phyloP scores from a whole-genome alignment of 108 stramenopile genomes.

The Cyclostephanos invisitatus region DNA sequence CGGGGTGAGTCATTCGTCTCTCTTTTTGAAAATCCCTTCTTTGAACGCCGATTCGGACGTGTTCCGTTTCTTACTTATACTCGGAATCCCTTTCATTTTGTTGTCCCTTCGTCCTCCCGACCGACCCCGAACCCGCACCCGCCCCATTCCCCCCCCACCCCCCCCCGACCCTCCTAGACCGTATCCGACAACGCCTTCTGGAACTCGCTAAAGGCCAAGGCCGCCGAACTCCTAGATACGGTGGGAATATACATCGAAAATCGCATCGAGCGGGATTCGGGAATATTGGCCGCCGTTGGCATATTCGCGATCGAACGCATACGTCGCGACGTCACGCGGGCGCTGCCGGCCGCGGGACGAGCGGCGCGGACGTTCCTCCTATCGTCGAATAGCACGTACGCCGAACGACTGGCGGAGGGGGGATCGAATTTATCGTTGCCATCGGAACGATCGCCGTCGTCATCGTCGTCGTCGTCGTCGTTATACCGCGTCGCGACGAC shows the following conservation, averaged over 20 bases:
- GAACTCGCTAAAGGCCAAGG: constrained; percentile 67
- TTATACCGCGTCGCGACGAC: no score
- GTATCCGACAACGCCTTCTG: constrained; percentile 74
- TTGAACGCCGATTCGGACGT: no score
- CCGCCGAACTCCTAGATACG: constrained; percentile 62
- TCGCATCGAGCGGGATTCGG: constrained; percentile 70
- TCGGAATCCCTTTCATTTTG: no score
- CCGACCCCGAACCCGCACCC: no score
- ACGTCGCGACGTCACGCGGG: constrained; percentile 67
- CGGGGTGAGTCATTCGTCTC: constrained; percentile 20
- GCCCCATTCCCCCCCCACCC: constrained; percentile 24
- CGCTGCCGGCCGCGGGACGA: constrained; percentile 64
- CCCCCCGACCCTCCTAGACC: background rate
- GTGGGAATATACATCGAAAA: constrained; percentile 71
- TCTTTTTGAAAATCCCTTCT: background rate
- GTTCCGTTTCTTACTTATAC: no score
- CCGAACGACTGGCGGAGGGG: constrained; percentile 35
- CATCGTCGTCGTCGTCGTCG: constrained; percentile 9
- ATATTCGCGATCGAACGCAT: constrained; percentile 78
- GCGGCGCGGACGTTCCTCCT: constrained; percentile 33
- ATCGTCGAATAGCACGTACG: constrained; percentile 48
- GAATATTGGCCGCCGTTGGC: constrained; percentile 63
- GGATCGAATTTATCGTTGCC: constrained; percentile 43
- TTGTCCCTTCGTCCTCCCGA: background rate
- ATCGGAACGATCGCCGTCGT: constrained; percentile 21